These are phyloP conservation scores for Tinospora cordifolia DNA, from an alignment of 164 flowering plant genomes.

Conservation along the genomic window DNA sequence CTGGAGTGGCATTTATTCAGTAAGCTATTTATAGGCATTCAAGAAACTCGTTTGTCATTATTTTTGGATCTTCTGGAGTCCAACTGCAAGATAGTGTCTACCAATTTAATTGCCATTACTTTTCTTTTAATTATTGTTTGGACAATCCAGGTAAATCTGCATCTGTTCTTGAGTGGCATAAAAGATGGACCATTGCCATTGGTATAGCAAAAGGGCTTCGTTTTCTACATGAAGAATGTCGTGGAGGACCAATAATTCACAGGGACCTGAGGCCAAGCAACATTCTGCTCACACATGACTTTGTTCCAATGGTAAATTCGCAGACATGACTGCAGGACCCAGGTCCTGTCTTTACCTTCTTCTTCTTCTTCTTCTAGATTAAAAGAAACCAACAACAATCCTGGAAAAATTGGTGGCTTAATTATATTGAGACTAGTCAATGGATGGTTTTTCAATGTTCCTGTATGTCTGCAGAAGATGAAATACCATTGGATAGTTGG, in stretches of 20 bases:
- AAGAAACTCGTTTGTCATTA: background rate
- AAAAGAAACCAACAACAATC: too few species aligned
- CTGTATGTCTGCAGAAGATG: too few species aligned
- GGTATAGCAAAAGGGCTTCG: slow-evolving; percentile 66
- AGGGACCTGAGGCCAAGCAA: slow-evolving; percentile 63
- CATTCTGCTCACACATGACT: slow-evolving; percentile 59
- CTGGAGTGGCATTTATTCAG: slow-evolving; percentile 57
- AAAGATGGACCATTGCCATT: slow-evolving; percentile 45
- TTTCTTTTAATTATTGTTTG: background rate
- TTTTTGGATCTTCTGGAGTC: background rate
- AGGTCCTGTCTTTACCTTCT: too few species aligned
- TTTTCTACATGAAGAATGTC: slow-evolving; percentile 67
- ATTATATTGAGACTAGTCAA: too few species aligned
- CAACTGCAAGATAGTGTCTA: background rate
- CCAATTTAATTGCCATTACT: background rate
- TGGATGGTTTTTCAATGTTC: too few species aligned
- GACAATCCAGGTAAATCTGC: slow-evolving; percentile 21
- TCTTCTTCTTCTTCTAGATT: too few species aligned
- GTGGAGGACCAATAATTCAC: slow-evolving; percentile 56
- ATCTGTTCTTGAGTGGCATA: slow-evolving; percentile 43
- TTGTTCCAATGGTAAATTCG: slow-evolving; percentile 43
- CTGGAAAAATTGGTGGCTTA: too few species aligned
- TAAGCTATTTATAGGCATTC: slow-evolving; percentile 14
- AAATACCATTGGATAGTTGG: too few species aligned
- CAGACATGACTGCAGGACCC: background rate